These are phyloP conservation scores for Nothopassalora personata DNA, from an alignment of 2,329 filamentous ascomycete species.

Conservation along the genomic window DNA sequence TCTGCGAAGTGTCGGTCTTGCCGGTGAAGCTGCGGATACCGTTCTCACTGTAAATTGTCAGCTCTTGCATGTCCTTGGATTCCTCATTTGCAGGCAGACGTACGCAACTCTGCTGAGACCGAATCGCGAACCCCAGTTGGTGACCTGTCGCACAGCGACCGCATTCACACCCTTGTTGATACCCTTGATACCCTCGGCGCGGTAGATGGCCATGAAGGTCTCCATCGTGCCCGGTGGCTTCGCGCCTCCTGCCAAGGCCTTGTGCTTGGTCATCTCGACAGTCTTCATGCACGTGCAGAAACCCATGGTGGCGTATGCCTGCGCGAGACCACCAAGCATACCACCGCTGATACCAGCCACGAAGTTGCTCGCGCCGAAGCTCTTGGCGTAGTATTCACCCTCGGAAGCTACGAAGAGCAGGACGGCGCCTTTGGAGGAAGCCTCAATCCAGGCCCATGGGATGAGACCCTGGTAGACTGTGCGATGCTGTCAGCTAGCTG, in stretches of 20 bases:
- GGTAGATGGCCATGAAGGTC: slow-evolving; percentile 97
- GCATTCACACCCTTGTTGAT: slow-evolving; percentile 99
- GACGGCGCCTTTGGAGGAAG: slow-evolving; percentile 97
- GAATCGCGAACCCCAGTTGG: slow-evolving; percentile 97
- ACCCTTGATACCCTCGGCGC: slow-evolving; percentile 83
- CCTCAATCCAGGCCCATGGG: slow-evolving; percentile 99
- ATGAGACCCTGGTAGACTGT: slow-evolving; percentile 99
- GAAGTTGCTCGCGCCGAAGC: slow-evolving; percentile 76
- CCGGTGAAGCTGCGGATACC: slow-evolving; percentile 72
- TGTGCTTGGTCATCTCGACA: slow-evolving; percentile 98
- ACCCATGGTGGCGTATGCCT: slow-evolving; percentile 99
- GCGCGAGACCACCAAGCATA: slow-evolving; percentile 88
- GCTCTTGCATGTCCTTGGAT: background rate
- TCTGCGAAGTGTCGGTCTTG: slow-evolving; percentile 69
- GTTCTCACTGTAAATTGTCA: slow-evolving; percentile 52
- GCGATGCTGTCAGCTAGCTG: slow-evolving; percentile 3
- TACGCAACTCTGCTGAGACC: slow-evolving; percentile 79
- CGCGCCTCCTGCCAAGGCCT: slow-evolving; percentile 75
- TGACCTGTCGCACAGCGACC: slow-evolving; percentile 97
- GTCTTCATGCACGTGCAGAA: slow-evolving; percentile 99
- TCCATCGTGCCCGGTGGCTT: slow-evolving; percentile 86
- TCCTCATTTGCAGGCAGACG: slow-evolving; percentile 10
- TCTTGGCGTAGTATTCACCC: slow-evolving; percentile 87
- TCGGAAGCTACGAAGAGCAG: slow-evolving; percentile 98
- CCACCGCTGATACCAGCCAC: slow-evolving; percentile 82